phyloP scores from a whole-genome alignment of 345 rosid species.

The Lepidium africanum region DNA sequence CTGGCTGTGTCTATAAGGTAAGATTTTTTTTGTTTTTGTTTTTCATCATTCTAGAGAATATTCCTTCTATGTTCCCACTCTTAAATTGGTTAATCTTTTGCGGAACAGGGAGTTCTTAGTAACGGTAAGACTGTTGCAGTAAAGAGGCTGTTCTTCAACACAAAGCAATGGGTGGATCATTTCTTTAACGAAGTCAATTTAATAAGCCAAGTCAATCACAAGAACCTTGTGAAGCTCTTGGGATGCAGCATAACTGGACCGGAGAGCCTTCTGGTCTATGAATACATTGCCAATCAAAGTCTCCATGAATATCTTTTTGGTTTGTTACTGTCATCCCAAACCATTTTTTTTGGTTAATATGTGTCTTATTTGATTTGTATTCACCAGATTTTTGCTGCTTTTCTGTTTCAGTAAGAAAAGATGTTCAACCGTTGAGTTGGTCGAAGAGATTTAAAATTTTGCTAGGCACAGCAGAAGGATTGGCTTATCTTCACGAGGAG shows the following conservation, averaged over 20 bases:
- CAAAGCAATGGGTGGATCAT: slow-evolving; percentile 93
- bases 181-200: slow-evolving; percentile 92
- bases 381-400: neutral
- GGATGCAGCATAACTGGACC: slow-evolving; percentile 94
- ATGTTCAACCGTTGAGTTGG: slow-evolving; percentile 48
- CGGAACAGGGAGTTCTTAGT: slow-evolving; percentile 52
- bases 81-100: neutral
- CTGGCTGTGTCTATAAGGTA: slow-evolving; percentile 84
- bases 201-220: slow-evolving; percentile 71
- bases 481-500: slow-evolving; percentile 79
- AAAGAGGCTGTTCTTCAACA: slow-evolving; percentile 82
- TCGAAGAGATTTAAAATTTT: slow-evolving; percentile 47
- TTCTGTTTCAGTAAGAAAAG: slow-evolving; percentile 38
- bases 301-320: slow-evolving; percentile 62
- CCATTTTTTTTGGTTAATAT: neutral
- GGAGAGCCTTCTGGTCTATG: slow-evolving; percentile 82
- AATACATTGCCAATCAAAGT: slow-evolving; percentile 72
- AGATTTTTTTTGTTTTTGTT: neutral
- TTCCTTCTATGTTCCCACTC: neutral
- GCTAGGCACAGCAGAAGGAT: slow-evolving; percentile 71
- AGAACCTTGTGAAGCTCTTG: slow-evolving; percentile 67
- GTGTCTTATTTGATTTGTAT: neutral
- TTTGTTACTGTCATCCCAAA: slow-evolving; percentile 16
- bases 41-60: neutral
- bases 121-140: slow-evolving; percentile 66